A percentile compares a stretch with the other conserved stretches of the same genome.
phyloP scores from a whole-genome alignment of 1,284 basidiomycete genomes.

The Cutaneotrichosporon sp. region DNA sequence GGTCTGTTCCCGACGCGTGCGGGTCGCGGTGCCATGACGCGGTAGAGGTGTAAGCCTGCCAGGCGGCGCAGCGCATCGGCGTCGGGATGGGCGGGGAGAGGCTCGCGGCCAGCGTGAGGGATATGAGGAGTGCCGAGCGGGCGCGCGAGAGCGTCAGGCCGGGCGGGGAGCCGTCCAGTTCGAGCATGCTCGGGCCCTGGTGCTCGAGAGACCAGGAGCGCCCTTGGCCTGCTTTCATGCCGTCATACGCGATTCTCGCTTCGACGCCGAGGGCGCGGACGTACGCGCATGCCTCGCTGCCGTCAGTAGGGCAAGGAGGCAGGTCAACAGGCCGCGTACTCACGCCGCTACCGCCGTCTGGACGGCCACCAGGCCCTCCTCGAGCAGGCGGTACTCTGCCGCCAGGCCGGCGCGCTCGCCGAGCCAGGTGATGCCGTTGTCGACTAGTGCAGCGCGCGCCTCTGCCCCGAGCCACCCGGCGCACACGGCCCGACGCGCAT shows the following conservation, averaged over 20 bases:
- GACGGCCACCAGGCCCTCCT: not conserved
- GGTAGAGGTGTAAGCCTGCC: not conserved
- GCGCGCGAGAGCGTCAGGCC: not conserved
- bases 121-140: not conserved
- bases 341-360: slow-evolving; percentile 1
- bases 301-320: not conserved
- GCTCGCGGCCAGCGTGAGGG: not conserved
- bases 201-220: not conserved
- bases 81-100: not conserved
- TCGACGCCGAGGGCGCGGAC: not conserved
- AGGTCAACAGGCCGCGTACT: not conserved
- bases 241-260: not conserved
- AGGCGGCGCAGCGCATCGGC: not conserved
- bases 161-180: not conserved
- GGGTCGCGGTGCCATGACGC: not conserved
- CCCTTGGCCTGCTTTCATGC: not conserved
- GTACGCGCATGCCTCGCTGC: not conserved
- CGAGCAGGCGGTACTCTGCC: not conserved
- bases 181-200: slow-evolving; percentile 1
- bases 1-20: not conserved
- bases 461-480: not conserved
- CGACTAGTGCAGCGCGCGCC: not conserved
- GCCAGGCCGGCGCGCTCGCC: not conserved
- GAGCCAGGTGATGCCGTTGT: not conserved
- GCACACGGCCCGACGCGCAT: not conserved